Conservation (phyloP, 352 stramenopile genomes). For the Aphanomyces cochlioides region DNA sequence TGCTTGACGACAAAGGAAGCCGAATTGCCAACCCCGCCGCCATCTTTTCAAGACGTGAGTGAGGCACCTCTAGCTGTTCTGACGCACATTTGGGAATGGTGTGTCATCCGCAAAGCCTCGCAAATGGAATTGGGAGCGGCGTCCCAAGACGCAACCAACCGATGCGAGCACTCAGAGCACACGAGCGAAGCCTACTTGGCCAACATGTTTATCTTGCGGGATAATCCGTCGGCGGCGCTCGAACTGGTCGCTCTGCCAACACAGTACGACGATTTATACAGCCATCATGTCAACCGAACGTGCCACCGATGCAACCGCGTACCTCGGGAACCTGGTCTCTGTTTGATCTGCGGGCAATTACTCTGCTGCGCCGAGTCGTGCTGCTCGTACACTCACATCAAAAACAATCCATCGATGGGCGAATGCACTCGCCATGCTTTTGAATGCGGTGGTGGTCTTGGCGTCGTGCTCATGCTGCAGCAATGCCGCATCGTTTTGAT, state of each 20-base stretch:
- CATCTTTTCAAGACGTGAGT: constrained; percentile 54
- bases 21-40: constrained; percentile 38
- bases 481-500: constrained; percentile 81
- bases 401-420: constrained; percentile 65
- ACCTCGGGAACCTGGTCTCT: constrained; percentile 70
- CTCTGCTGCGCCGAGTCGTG: constrained; percentile 83
- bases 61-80: constrained; percentile 53
- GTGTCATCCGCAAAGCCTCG: constrained; percentile 76
- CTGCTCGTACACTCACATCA: constrained; percentile 74
- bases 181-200: constrained; percentile 81
- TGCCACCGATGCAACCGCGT: constrained; percentile 65
- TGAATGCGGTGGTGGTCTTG: constrained; percentile 80
- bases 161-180: constrained; percentile 79
- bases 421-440: constrained; percentile 82
- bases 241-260: constrained; percentile 73
- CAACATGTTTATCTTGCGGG: constrained; percentile 85
- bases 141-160: constrained; percentile 58
- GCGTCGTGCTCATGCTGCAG: constrained; percentile 77
- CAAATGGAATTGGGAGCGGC: constrained; percentile 64
- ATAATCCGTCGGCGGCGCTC: constrained; percentile 44
- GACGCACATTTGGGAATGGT: constrained; percentile 80
- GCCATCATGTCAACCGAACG: constrained; percentile 56
- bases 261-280: constrained; percentile 86
- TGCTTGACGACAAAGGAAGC: constrained; percentile 45
- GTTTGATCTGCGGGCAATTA: constrained; percentile 78